A percentile compares a stretch with the other conserved stretches of the same genome.
Conservation (phyloP, 495 filamentous ascomycete species). For the Talaromyces thailandensis region DNA sequence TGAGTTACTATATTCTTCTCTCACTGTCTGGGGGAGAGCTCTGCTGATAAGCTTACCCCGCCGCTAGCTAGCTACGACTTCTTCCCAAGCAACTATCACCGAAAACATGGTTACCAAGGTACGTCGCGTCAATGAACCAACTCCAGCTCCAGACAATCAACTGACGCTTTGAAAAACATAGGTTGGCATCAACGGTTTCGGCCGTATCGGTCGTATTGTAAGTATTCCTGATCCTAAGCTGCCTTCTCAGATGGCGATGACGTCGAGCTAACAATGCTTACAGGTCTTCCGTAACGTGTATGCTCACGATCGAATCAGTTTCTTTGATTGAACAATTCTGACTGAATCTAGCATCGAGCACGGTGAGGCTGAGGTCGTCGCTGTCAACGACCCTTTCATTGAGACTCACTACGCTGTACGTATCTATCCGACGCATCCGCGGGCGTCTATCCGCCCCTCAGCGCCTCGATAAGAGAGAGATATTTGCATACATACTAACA, state of each 20-base stretch:
- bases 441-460: not conserved
- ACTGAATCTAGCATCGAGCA: conserved; percentile 69
- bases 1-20: too few relatives aligned
- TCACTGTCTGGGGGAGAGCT: not conserved
- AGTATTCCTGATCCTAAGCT: conserved; percentile 15
- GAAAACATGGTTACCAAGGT: conserved; percentile 38
- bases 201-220: conserved; percentile 97
- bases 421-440: conserved; percentile 13
- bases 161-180: conserved; percentile 17
- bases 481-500: not conserved
- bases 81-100: conserved; percentile 10
- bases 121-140: conserved; percentile 4
- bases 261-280: conserved; percentile 14
- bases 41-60: conserved; percentile 2
- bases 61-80: conserved; percentile 10
- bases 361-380: conserved; percentile 77
- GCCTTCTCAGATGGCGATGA: not conserved
- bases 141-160: not conserved
- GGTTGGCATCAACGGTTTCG: conserved; percentile 99
- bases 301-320: conserved; percentile 5
- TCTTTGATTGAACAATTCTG: conserved; percentile 22
- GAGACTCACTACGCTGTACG: conserved; percentile 95
- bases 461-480: not conserved
- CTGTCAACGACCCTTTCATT: conserved; percentile 99
- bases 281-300: conserved; percentile 74